phyloP scores from a whole-genome alignment of 1,284 basidiomycete genomes.

The Malassezia brasiliensis region DNA sequence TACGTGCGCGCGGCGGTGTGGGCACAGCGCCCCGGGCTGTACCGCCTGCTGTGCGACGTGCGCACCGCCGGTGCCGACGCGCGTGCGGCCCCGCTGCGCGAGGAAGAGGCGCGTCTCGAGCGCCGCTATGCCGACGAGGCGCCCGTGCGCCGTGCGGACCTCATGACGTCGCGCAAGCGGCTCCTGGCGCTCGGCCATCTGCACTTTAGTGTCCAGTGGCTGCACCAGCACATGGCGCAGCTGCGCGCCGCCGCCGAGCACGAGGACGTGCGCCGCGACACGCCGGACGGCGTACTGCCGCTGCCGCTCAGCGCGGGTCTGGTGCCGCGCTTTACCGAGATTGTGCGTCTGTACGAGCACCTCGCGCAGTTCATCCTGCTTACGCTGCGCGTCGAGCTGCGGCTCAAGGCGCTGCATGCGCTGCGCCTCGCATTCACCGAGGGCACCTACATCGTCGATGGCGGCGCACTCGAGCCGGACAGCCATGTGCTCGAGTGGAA shows the following conservation, averaged over 20 bases:
- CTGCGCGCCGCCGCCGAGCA: conserved; percentile 17
- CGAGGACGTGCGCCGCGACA: not conserved
- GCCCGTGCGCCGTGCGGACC: conserved; percentile 49
- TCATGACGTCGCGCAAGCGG: conserved; percentile 68
- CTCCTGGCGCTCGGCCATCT: conserved; percentile 68
- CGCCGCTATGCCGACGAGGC: conserved; percentile 27
- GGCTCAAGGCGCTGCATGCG: conserved; percentile 73
- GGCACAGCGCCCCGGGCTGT: conserved; percentile 59
- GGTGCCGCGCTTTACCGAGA: conserved; percentile 55
- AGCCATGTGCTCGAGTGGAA: conserved; percentile 81
- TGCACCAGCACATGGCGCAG: conserved; percentile 24
- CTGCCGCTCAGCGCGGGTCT: conserved; percentile 29
- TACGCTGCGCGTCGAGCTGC: conserved; percentile 77
- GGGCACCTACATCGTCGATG: conserved; percentile 57
- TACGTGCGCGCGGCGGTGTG: conserved; percentile 29
- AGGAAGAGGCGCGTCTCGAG: conserved; percentile 12
- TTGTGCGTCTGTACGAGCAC: conserved; percentile 79
- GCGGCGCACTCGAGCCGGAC: conserved; percentile 73
- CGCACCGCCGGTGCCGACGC: not conserved
- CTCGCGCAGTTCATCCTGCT: conserved; percentile 75
- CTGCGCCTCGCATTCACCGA: conserved; percentile 62
- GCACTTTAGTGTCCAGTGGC: conserved; percentile 59
- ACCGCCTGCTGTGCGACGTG: conserved; percentile 60
- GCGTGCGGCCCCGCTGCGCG: conserved; percentile 1
- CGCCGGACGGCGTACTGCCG: conserved; percentile 16